phyloP scores from a whole-genome alignment of 805 yeast species.

The Cyberlindnera misumaiensis region DNA sequence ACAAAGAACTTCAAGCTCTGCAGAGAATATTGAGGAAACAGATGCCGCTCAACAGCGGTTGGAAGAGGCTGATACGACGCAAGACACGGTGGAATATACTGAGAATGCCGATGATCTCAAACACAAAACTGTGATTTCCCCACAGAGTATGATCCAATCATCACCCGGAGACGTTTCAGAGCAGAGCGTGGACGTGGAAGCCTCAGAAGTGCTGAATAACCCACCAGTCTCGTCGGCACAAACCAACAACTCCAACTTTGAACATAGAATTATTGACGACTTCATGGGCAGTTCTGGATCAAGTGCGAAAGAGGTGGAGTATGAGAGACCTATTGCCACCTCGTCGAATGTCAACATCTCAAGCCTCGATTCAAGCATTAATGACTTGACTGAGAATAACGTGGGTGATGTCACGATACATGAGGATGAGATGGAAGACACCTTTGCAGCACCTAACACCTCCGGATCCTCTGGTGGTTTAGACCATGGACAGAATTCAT shows the following conservation, averaged over 20 bases:
- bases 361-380: constrained; percentile 16
- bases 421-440: constrained; percentile 10
- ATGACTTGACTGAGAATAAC: constrained; percentile 14
- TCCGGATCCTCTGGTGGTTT: constrained; percentile 11
- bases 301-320: constrained; percentile 6
- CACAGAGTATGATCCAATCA: constrained; percentile 3
- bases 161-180: constrained; percentile 10
- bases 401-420: constrained; percentile 20
- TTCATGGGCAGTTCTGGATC: constrained; percentile 11
- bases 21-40: background rate
- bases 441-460: constrained; percentile 4
- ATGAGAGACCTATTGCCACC: constrained; percentile 22
- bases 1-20: background rate
- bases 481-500: constrained; percentile 2
- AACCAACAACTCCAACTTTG: constrained; percentile 17
- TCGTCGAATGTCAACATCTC: constrained; percentile 23
- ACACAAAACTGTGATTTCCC: background rate
- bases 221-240: constrained; percentile 9
- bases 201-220: background rate
- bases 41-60: background rate
- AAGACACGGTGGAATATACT: background rate
- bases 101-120: background rate
- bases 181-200: constrained; percentile 4
- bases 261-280: constrained; percentile 21
- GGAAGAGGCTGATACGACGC: background rate